Conservation (phyloP, 2,329 filamentous ascomycete species). For the Sclerotinia subarctica region DNA sequence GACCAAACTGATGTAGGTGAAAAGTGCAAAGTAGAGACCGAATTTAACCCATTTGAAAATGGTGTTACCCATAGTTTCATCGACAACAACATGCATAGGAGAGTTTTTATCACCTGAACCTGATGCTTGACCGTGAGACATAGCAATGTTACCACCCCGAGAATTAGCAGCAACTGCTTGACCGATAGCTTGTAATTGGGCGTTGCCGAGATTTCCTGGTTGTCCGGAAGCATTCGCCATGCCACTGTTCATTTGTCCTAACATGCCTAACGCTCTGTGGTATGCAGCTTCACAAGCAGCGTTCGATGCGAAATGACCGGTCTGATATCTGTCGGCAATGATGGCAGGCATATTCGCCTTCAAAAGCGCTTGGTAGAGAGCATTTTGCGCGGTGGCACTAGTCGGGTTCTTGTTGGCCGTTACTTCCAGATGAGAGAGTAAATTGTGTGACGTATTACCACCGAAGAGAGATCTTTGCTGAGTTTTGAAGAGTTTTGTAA, state of each 20-base stretch:
- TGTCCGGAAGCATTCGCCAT: slow-evolving; percentile 27
- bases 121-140: slow-evolving; percentile 46
- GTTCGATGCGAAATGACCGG: slow-evolving; percentile 80
- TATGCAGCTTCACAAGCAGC: slow-evolving; percentile 75
- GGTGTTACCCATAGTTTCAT: slow-evolving; percentile 75
- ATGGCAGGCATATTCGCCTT: slow-evolving; percentile 93
- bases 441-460: slow-evolving; percentile 46
- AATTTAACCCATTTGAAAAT: slow-evolving; percentile 94
- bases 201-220: slow-evolving; percentile 48
- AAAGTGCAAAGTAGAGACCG: slow-evolving; percentile 70
- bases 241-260: slow-evolving; percentile 46
- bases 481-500: slow-evolving; percentile 16
- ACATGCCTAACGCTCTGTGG: slow-evolving; percentile 65
- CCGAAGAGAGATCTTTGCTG: slow-evolving; percentile 35
- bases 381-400: slow-evolving; percentile 84
- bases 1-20: slow-evolving; percentile 76
- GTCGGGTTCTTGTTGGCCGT: slow-evolving; percentile 88
- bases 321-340: slow-evolving; percentile 84
- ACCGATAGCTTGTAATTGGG: slow-evolving; percentile 73
- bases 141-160: slow-evolving; percentile 61
- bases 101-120: slow-evolving; percentile 71
- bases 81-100: slow-evolving; percentile 93
- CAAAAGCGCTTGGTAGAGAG: slow-evolving; percentile 88
- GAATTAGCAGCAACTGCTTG: slow-evolving; percentile 75
- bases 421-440: slow-evolving; percentile 83